Evolutionary conservation across 306 rosid genomes (phyloP).

Genomic region (Rosa persica): DNA sequence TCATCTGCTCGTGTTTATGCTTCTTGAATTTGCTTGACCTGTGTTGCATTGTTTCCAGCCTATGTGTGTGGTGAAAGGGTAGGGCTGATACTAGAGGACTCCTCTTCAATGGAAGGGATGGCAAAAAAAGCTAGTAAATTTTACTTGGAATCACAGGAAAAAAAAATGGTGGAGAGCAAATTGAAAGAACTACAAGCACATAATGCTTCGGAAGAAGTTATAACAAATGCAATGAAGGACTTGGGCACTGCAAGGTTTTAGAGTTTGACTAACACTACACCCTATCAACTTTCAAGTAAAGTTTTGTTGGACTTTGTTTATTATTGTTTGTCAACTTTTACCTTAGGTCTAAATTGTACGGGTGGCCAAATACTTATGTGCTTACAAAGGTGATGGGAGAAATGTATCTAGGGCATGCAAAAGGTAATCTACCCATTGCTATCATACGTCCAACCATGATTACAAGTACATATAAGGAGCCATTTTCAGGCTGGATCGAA

Average conservation of each 20-base stretch:
- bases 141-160: conserved; percentile 30
- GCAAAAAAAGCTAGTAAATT: conserved; percentile 16
- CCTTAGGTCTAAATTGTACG: conserved; percentile 38
- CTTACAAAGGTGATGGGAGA: conserved; percentile 59
- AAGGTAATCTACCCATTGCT: conserved; percentile 21
- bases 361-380: conserved; percentile 43
- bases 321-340: neutral
- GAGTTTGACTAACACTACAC: too few relatives aligned
- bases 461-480: conserved; percentile 30
- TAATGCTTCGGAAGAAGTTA: neutral
- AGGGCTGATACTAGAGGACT: conserved; percentile 25
- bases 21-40: neutral
- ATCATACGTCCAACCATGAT: conserved; percentile 32
- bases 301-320: too few relatives aligned
- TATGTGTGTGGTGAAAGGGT: conserved; percentile 23
- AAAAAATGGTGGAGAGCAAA: conserved; percentile 21
- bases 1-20: neutral
- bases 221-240: conserved; percentile 29
- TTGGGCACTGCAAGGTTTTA: conserved; percentile 39
- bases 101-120: conserved; percentile 20
- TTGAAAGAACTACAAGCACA: conserved; percentile 16
- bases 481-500: conserved; percentile 53
- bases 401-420: conserved; percentile 22
- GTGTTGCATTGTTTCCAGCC: conserved; percentile 28
- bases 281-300: neutral